Conservation (phyloP, 768 basidiomycete genomes). For the Boletus tylopilopsis region DNA sequence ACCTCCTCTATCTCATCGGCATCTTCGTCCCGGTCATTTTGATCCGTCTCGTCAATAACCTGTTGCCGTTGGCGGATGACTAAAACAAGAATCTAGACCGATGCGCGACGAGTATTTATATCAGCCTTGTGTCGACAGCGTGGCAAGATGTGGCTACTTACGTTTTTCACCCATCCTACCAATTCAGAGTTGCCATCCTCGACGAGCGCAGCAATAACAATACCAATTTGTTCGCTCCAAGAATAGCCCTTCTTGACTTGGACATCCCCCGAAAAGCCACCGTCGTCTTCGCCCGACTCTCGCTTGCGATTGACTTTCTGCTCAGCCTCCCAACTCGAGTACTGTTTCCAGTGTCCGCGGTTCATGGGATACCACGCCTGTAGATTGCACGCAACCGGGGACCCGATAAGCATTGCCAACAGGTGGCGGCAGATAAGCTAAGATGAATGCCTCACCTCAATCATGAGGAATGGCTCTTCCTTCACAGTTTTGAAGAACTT, state of each 20-base stretch:
- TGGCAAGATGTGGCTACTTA: slow-evolving; percentile 38
- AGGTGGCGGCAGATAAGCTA: slow-evolving; percentile 18
- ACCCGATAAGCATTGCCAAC: slow-evolving; percentile 20
- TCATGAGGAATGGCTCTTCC: slow-evolving; percentile 80
- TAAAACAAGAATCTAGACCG: slow-evolving; percentile 52
- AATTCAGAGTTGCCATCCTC: slow-evolving; percentile 61
- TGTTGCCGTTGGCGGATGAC: slow-evolving; percentile 57
- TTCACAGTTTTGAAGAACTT: slow-evolving; percentile 92
- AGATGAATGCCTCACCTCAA: slow-evolving; percentile 63
- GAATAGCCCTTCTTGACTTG: slow-evolving; percentile 84
- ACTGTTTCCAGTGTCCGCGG: slow-evolving; percentile 81
- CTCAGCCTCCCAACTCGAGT: slow-evolving; percentile 70
- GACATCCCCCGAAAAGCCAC: slow-evolving; percentile 59
- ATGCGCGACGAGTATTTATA: slow-evolving; percentile 5
- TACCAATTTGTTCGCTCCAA: slow-evolving; percentile 87
- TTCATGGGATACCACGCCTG: slow-evolving; percentile 91
- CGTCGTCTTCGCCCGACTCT: slow-evolving; percentile 33
- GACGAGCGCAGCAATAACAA: slow-evolving; percentile 70
- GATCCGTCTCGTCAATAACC: slow-evolving; percentile 61
- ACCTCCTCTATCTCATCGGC: slow-evolving; percentile 31
- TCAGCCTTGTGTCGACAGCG: slow-evolving; percentile 19
- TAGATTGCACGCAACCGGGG: slow-evolving; percentile 2
- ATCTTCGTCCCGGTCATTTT: slow-evolving; percentile 36
- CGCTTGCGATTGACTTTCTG: slow-evolving; percentile 35
- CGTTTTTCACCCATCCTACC: slow-evolving; percentile 80